These are phyloP conservation scores for Arabidopsis lyrata DNA, from an alignment of 441 rosid species.

Conservation along the genomic window DNA sequence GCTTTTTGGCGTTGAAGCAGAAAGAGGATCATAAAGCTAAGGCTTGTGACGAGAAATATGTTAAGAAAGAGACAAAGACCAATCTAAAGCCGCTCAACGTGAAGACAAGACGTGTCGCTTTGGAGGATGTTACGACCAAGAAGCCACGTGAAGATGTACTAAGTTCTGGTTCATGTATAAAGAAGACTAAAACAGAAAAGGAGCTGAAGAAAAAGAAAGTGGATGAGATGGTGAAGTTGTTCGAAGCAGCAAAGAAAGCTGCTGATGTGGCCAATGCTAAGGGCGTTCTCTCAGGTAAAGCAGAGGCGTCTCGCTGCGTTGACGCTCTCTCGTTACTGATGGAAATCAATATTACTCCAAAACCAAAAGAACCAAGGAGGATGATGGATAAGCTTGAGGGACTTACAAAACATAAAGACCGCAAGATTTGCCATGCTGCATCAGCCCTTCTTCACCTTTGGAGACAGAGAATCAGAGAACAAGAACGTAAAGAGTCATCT, in stretches of 20 bases:
- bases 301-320: conserved; percentile 18
- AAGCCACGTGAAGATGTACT: background rate
- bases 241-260: conserved; percentile 26
- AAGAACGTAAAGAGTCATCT: background rate
- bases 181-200: conserved; percentile 4
- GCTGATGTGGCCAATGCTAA: conserved; percentile 17
- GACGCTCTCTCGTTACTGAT: conserved; percentile 26
- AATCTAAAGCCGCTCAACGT: background rate
- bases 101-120: background rate
- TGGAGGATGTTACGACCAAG: background rate
- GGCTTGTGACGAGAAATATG: too few relatives aligned
- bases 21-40: too few relatives aligned
- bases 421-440: conserved; percentile 3
- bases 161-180: background rate
- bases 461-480: conserved; percentile 13
- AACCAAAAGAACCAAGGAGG: background rate
- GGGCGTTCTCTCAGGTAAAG: conserved; percentile 10
- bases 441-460: conserved; percentile 7
- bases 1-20: too few relatives aligned
- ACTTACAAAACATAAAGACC: conserved; percentile 30
- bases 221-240: conserved; percentile 20
- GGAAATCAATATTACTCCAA: background rate
- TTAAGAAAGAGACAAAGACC: background rate
- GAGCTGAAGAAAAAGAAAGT: conserved; percentile 4
- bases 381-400: conserved; percentile 27